Percentiles rank a stretch among this genome's conserved stretches.
Evolutionary conservation across 768 basidiomycete genomes (phyloP).

Genomic region (Agrocybe pediades): DNA sequence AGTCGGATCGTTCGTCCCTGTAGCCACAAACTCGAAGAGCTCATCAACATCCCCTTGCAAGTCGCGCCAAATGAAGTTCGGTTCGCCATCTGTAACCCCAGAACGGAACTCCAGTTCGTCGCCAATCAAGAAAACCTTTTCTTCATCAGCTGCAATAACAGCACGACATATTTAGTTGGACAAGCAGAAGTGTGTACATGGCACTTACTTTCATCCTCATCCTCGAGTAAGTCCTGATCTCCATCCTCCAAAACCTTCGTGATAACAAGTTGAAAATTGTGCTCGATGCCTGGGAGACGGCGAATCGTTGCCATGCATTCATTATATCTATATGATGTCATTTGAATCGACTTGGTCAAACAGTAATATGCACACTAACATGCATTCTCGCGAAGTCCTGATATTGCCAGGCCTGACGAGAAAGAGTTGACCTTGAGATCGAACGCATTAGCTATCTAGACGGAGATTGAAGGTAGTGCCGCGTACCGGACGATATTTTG

Average conservation of each 20-base stretch:
- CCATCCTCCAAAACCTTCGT: slow-evolving; percentile 98
- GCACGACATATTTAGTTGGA: not conserved
- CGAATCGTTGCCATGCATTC: slow-evolving; percentile 95
- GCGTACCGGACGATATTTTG: slow-evolving; percentile 77
- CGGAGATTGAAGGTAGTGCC: not conserved
- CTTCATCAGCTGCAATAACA: slow-evolving; percentile 76
- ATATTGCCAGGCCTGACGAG: slow-evolving; percentile 90
- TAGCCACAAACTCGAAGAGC: slow-evolving; percentile 89
- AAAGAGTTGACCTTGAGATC: slow-evolving; percentile 68
- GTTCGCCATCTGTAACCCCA: slow-evolving; percentile 71
- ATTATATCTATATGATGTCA: slow-evolving; percentile 65
- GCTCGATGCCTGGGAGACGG: slow-evolving; percentile 73
- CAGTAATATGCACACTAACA: slow-evolving; percentile 55
- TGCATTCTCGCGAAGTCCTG: slow-evolving; percentile 94
- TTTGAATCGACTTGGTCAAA: not conserved
- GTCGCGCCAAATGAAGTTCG: slow-evolving; percentile 90
- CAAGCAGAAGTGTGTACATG: not conserved
- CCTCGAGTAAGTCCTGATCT: slow-evolving; percentile 91
- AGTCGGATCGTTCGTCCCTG: slow-evolving; percentile 77
- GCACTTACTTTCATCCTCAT: slow-evolving; percentile 83
- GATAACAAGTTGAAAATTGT: slow-evolving; percentile 88
- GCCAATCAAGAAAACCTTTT: slow-evolving; percentile 89
- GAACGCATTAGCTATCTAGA: not conserved
- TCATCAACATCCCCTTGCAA: slow-evolving; percentile 91
- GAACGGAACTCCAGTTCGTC: slow-evolving; percentile 87